Evolutionary conservation across 768 basidiomycete species (phyloP).

Genomic region (Pleurotus citrinopileatus): DNA sequence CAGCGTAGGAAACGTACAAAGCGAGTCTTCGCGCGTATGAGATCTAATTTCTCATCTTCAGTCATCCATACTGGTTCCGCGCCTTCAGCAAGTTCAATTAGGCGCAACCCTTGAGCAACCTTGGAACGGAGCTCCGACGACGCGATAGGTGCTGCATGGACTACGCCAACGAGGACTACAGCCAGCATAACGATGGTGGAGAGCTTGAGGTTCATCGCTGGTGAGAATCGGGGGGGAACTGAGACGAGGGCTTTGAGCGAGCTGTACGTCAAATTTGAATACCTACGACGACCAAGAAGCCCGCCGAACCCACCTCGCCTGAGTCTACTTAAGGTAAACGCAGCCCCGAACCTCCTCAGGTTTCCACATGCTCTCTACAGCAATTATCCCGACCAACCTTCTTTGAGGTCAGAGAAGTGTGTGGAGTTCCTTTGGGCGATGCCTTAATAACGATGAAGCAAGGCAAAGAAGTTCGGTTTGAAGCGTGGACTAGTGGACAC

Average conservation of each 20-base stretch:
- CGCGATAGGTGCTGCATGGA: constrained; percentile 10
- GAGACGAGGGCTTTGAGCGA: too few species aligned
- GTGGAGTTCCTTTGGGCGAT: too few species aligned
- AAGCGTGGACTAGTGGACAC: too few species aligned
- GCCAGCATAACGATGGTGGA: neutral
- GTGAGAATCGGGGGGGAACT: neutral
- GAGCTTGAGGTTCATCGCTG: neutral
- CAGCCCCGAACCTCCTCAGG: too few species aligned
- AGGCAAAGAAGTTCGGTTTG: too few species aligned
- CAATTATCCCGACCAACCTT: too few species aligned
- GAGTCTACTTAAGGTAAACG: too few species aligned
- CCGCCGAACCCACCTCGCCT: too few species aligned
- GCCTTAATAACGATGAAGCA: too few species aligned
- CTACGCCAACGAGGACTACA: neutral
- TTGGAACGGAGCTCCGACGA: constrained; percentile 13
- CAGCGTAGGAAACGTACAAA: constrained; percentile 20
- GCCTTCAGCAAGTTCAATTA: constrained; percentile 25
- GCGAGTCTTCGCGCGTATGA: constrained; percentile 19
- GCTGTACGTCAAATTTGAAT: neutral
- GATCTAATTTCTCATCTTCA: constrained; percentile 26
- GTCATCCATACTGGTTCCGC: constrained; percentile 29
- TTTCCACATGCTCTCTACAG: too few species aligned
- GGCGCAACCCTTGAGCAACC: constrained; percentile 26
- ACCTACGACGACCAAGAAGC: neutral
- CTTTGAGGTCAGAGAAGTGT: too few species aligned